Conservation (phyloP, 192 early-diverging fungal species). For the Coemansia sp. region DNA sequence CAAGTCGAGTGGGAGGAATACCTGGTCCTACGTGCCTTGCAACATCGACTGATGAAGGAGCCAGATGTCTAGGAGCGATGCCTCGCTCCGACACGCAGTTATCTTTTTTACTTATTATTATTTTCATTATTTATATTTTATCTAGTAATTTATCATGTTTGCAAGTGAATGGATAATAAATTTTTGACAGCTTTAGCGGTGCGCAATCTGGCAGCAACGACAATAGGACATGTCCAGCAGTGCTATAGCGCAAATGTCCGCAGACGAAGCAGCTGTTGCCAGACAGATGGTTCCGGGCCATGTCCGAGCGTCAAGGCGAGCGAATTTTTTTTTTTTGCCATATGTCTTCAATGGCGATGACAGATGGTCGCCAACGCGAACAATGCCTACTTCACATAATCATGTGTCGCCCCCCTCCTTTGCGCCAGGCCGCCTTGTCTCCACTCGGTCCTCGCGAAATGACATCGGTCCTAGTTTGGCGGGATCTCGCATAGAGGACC, state of each 20-base stretch:
- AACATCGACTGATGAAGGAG: slow-evolving; percentile 40
- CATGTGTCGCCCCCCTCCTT: neutral
- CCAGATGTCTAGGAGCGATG: slow-evolving; percentile 8
- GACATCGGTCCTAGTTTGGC: neutral
- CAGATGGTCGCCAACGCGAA: neutral
- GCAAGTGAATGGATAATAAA: neutral
- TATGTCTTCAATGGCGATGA: neutral
- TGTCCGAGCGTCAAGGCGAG: neutral
- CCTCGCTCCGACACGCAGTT: neutral
- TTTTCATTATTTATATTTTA: neutral
- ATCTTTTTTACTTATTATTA: neutral
- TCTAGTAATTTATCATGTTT: neutral
- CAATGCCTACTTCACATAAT: neutral
- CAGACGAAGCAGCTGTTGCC: no score
- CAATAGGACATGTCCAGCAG: neutral
- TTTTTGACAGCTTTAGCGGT: neutral
- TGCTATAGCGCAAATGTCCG: neutral
- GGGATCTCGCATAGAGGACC: neutral
- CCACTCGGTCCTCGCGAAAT: neutral
- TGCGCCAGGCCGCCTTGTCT: neutral
- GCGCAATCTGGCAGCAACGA: neutral
- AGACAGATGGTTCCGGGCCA: neutral
- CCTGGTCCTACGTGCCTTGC: slow-evolving; percentile 39
- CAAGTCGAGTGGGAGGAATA: slow-evolving; percentile 55
- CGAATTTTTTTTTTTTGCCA: no score